Evolutionary conservation across 495 filamentous ascomycete genomes (phyloP).

Genomic region (Trichoderma reesei): DNA sequence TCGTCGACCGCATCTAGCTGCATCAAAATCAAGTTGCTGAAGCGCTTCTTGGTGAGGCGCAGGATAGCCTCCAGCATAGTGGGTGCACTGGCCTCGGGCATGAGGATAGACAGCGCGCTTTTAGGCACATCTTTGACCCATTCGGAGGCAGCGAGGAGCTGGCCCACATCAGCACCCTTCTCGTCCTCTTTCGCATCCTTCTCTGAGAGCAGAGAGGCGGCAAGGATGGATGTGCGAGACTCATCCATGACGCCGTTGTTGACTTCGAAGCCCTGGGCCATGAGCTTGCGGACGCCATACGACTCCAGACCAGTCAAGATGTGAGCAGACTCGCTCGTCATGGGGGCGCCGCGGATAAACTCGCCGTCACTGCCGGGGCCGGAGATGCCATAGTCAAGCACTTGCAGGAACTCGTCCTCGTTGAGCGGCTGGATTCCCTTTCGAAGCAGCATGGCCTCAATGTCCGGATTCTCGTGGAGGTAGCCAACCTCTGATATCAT

Average conservation of each 20-base stretch:
- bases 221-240: constrained; percentile 16
- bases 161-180: constrained; percentile 1
- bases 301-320: constrained; percentile 22
- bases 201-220: constrained; percentile 12
- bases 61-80: constrained; percentile 15
- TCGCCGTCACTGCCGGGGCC: constrained; percentile 4
- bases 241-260: constrained; percentile 15
- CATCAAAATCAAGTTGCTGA: constrained; percentile 23
- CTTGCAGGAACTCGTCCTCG: constrained; percentile 28
- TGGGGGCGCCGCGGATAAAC: neutral
- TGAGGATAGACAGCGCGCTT: neutral
- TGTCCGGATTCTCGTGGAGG: constrained; percentile 15
- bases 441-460: constrained; percentile 19
- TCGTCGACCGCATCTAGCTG: constrained; percentile 24
- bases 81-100: constrained; percentile 2
- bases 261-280: constrained; percentile 21
- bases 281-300: constrained; percentile 15
- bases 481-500: constrained; percentile 29
- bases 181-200: constrained; percentile 8
- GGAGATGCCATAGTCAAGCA: constrained; percentile 21
- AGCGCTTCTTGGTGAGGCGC: constrained; percentile 15
- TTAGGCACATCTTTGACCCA: constrained; percentile 12
- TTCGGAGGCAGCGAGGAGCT: constrained; percentile 5
- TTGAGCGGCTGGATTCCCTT: constrained; percentile 23
- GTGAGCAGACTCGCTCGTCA: constrained; percentile 12